A percentile compares a stretch with the other conserved stretches of the same genome.
phyloP scores from a whole-genome alignment of 2,329 filamentous ascomycete genomes.

The Paraphoma sp. region DNA sequence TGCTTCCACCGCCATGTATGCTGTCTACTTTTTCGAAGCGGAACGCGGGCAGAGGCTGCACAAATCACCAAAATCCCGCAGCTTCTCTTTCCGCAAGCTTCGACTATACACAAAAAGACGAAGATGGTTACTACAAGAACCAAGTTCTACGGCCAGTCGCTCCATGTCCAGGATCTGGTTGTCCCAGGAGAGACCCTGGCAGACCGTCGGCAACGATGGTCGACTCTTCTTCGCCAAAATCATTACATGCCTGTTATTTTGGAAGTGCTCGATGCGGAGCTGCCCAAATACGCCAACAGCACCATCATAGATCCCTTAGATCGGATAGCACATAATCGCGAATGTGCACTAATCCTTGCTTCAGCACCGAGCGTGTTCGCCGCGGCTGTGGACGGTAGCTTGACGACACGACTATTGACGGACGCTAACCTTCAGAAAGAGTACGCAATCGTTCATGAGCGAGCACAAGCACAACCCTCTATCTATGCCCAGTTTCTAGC shows the following conservation, averaged over 20 bases:
- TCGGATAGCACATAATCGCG: conserved; percentile 17
- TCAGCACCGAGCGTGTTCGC: conserved; percentile 30
- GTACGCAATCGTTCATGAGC: conserved; percentile 22
- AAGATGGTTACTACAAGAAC: conserved; percentile 10
- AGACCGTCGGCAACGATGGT: conserved; percentile 22
- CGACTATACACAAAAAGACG: neutral
- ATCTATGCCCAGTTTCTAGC: conserved; percentile 38
- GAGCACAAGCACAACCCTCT: conserved; percentile 30
- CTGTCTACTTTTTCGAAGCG: neutral
- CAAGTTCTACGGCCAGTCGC: neutral
- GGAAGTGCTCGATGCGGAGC: conserved; percentile 30
- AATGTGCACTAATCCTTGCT: conserved; percentile 35
- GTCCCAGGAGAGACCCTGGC: conserved; percentile 12
- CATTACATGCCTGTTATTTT: conserved; percentile 30
- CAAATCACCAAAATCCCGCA: neutral
- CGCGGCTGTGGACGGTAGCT: conserved; percentile 33
- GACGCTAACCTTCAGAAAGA: conserved; percentile 23
- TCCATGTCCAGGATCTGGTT: too few species aligned
- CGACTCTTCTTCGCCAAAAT: conserved; percentile 16
- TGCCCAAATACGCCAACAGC: conserved; percentile 30
- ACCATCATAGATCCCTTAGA: conserved; percentile 16
- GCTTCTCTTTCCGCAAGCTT: neutral
- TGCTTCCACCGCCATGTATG: neutral
- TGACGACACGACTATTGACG: conserved; percentile 18
- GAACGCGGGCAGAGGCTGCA: neutral